Percentiles rank a stretch among this genome's conserved stretches.
These are phyloP conservation scores for Hymenoscyphus scutula DNA, from an alignment of 2,329 filamentous ascomycete species.

Conservation along the genomic window DNA sequence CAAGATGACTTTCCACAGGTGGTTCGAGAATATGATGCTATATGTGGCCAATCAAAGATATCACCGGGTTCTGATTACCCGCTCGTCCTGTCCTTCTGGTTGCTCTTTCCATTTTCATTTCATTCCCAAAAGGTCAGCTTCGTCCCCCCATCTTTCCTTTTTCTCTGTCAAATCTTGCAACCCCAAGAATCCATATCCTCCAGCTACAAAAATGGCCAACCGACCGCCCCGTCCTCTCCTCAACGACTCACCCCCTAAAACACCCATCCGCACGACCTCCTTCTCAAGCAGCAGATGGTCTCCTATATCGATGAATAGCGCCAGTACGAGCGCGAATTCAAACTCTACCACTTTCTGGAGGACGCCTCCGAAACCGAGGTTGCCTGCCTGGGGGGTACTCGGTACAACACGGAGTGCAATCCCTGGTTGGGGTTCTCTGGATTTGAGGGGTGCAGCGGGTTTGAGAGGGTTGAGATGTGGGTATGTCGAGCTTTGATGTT, in stretches of 20 bases:
- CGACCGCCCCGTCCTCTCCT: conserved; percentile 15
- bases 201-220: conserved; percentile 19
- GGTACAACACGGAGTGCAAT: too few species aligned
- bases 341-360: conserved; percentile 26
- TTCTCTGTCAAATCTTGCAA: too few species aligned
- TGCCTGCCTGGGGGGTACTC: not conserved
- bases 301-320: conserved; percentile 14
- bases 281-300: conserved; percentile 26
- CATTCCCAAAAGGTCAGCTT: not conserved
- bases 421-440: too few species aligned
- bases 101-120: not conserved
- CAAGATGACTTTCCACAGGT: not conserved
- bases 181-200: too few species aligned
- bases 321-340: conserved; percentile 9
- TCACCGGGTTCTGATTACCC: too few species aligned
- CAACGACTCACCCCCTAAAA: conserved; percentile 19
- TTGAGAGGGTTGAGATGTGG: too few species aligned
- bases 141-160: not conserved
- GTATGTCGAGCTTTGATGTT: too few species aligned
- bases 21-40: not conserved
- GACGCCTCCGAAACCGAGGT: conserved; percentile 24
- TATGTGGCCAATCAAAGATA: not conserved
- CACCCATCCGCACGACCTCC: conserved; percentile 21
- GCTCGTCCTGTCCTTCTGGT: too few species aligned
- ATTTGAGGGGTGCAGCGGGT: too few species aligned